Percentiles rank a stretch among this genome's conserved stretches.
phyloP scores from a whole-genome alignment of 495 filamentous ascomycete genomes.

The Sabuloglossum arenarium region DNA sequence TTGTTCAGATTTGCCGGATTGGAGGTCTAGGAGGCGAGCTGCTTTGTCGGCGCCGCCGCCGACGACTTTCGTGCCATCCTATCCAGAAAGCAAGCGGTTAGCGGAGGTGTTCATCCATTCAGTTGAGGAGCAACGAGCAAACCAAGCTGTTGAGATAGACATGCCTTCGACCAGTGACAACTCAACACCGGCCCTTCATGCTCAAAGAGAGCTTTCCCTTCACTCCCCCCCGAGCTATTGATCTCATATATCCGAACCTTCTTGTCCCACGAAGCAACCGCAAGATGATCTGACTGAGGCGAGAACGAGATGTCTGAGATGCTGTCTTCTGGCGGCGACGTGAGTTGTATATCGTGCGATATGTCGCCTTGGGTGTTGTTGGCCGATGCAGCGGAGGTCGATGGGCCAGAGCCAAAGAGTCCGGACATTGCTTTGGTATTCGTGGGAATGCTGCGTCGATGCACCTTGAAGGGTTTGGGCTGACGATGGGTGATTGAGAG shows the following conservation, averaged over 20 bases:
- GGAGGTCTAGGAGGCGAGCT: conserved; percentile 57
- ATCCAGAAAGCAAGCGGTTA: conserved; percentile 3
- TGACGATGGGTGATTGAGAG: no score
- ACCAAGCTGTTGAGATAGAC: background rate
- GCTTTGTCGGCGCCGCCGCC: conserved; percentile 72
- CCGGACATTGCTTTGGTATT: no score
- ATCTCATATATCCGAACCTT: conserved; percentile 87
- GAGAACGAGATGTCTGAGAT: conserved; percentile 72
- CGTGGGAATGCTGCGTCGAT: no score
- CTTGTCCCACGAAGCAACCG: conserved; percentile 83
- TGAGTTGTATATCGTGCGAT: conserved; percentile 65
- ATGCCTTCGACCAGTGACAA: conserved; percentile 64
- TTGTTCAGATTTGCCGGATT: conserved; percentile 30
- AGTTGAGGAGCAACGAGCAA: background rate
- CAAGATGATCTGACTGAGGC: conserved; percentile 54
- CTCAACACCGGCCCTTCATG: conserved; percentile 58
- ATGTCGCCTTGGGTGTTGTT: conserved; percentile 66
- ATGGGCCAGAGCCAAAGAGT: conserved; percentile 39
- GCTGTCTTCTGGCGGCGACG: conserved; percentile 61
- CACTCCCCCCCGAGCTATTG: conserved; percentile 42
- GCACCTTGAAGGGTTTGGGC: no score
- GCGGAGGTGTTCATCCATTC: conserved; percentile 1
- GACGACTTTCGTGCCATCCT: conserved; percentile 58
- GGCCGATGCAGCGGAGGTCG: conserved; percentile 22
- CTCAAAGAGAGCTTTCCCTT: conserved; percentile 59